phyloP scores from a whole-genome alignment of 345 rosid species.

The Eucalyptus grandis region DNA sequence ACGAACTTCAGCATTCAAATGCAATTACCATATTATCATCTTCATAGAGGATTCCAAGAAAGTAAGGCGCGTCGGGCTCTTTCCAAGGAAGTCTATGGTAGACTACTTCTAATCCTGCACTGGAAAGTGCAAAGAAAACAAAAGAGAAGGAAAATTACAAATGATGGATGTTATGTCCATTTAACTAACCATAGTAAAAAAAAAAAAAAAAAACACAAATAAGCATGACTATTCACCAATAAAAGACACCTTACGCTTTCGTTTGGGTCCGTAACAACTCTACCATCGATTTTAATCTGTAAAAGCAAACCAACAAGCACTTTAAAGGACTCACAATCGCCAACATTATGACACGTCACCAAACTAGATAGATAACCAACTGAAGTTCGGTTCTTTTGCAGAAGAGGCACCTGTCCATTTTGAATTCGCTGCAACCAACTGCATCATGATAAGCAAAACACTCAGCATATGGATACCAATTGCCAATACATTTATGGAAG shows the following conservation, averaged over 20 bases:
- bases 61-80: conserved; percentile 62
- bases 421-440: conserved; percentile 87
- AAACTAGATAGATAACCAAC: background rate
- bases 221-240: background rate
- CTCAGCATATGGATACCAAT: background rate
- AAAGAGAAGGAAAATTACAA: background rate
- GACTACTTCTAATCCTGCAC: conserved; percentile 49
- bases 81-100: conserved; percentile 90
- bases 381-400: background rate
- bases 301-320: background rate
- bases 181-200: background rate
- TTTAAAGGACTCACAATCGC: background rate
- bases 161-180: background rate
- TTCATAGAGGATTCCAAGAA: conserved; percentile 48
- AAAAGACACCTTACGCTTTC: conserved; percentile 34
- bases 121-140: background rate
- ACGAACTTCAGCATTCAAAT: background rate
- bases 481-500: background rate
- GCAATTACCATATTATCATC: conserved; percentile 58
- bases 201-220: background rate
- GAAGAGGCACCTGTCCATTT: conserved; percentile 57
- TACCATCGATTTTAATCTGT: conserved; percentile 57
- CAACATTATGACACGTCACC: background rate
- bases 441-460: conserved; percentile 1
- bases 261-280: conserved; percentile 41